Percentiles rank a stretch among this genome's conserved stretches.
Conservation (phyloP, 345 rosid genomes). For the Ricinus communis region DNA sequence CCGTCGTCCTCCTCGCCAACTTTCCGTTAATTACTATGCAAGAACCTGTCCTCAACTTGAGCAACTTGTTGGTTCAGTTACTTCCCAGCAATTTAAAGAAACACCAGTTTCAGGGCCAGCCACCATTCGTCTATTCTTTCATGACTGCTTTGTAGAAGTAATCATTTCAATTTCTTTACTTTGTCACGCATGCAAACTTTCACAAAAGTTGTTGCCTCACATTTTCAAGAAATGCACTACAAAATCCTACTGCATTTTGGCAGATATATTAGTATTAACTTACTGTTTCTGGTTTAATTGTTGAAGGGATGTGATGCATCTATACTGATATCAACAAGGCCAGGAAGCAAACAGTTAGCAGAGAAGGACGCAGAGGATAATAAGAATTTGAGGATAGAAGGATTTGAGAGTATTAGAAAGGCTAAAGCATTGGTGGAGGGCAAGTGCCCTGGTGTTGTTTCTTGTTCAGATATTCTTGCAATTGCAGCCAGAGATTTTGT, state of each 20-base stretch:
- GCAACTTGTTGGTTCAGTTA: slow-evolving; percentile 62
- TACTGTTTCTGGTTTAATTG: not conserved
- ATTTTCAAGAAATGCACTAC: too few species aligned
- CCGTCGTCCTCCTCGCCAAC: slow-evolving; percentile 36
- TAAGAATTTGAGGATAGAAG: slow-evolving; percentile 61
- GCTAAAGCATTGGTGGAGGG: slow-evolving; percentile 76
- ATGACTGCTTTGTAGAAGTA: slow-evolving; percentile 92
- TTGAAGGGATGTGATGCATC: slow-evolving; percentile 89
- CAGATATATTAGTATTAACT: too few species aligned
- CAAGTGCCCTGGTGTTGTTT: slow-evolving; percentile 78
- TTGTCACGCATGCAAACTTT: too few species aligned
- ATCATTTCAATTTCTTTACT: not conserved
- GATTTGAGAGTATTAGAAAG: slow-evolving; percentile 51
- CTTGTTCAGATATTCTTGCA: slow-evolving; percentile 88
- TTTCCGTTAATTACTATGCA: slow-evolving; percentile 55
- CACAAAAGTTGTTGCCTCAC: too few species aligned
- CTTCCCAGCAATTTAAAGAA: slow-evolving; percentile 69
- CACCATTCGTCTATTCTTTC: slow-evolving; percentile 90
- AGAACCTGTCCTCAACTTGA: slow-evolving; percentile 78
- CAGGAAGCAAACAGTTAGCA: slow-evolving; percentile 59
- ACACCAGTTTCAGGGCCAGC: slow-evolving; percentile 78
- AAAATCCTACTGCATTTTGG: too few species aligned
- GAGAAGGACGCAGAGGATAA: slow-evolving; percentile 80
- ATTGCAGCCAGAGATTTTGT: slow-evolving; percentile 80
- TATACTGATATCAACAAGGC: slow-evolving; percentile 53